Base-by-base conservation (phyloP, 73 alveolate species). In the Paraurostyla sp. region DNA sequence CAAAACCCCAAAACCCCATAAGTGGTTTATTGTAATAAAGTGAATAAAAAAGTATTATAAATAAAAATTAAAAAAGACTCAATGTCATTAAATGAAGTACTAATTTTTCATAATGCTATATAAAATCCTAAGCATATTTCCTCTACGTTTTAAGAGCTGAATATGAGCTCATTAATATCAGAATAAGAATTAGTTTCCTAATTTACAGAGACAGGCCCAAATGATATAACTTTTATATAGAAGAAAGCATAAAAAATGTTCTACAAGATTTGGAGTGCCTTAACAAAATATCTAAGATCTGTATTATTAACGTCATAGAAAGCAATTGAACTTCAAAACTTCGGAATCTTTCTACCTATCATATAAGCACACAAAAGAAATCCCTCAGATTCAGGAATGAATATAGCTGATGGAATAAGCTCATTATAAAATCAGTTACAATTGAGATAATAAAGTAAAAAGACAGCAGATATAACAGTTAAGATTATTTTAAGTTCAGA, bases 211-310 rank as follows among this genome's bases (percentile, higher is more conserved):
- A 22, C 18, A 11, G 16, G 41, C 15, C 7, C 40, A 0, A 11
- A 32, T 9, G 82, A 65, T 30, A 65, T 65, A 11, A 38, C 82
- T 3, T 35, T 7, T 38, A 1, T 38, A 18, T 40, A 65, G 25
- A 65, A 65, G 58, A 65, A 65, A 22, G 82, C 82, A 38, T 40
- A 65, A 22, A 65, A 38, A 22, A 65, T 65, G 82, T 65, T 65
- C 41, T 65, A 65, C 41, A 65, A 38, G 46, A 58, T 65, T 0
- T 65, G 82, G 82, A 65, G 82, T 65, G 82, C 43, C 7, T 35
- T 65, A 11, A 65, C 82, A 7, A 65, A 65, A 65, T 65, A 65
- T 40, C 9, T 65, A 20, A 65, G 82, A 65, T 16, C 56, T 16
- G 82, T 38, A 3, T 36, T 65, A 13, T 32, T 36, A 38, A 7